Base-by-base conservation (phyloP, 192 early-diverging fungal species). In the Entomortierella parvispora region DNA sequence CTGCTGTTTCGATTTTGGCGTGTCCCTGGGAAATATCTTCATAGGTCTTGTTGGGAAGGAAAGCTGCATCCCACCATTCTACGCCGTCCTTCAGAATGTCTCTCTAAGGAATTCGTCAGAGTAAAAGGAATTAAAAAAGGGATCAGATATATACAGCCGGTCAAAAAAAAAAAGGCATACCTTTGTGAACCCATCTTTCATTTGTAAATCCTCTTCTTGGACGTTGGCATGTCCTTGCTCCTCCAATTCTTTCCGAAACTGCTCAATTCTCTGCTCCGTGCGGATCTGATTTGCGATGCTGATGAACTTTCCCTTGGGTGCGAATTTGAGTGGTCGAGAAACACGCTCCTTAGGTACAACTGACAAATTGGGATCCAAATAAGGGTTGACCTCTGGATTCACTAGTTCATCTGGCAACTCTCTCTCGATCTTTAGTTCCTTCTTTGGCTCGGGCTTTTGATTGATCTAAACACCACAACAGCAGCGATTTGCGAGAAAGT, bases 1-100 rank as follows among this genome's bases (percentile, higher is more conserved):
- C 71, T n/a, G 87, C 80, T 0, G 85, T 79, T 1, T 79, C 64
- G 22, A 79, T 67, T 23, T 68, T 76, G 10, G 59, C 71, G 8
- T 58, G 32, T 31, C 82, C 85, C 23, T 72, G 29, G 58, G 71
- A 62, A 26, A 90, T 79, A 46, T 85, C 83, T 34, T 87, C 88
- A 80, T 98, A 99, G 9, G 84, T 81, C 48, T 86, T 87, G 69
- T 93, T 87, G 2, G 82, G 71, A 15, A 92, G 83, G 25, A 99
- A 85, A 14, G 90, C 92, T 34, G 87, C 88, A 85, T 99, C 98
- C 98, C 98, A 99, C 98, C 98, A 99, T 80, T 99, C 98, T 12
- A 93, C 87, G 2, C 60, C 82, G 0, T 66, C 96, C 93, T 25
- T 95, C 92, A 49, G 87, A 80, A 29, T 87, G 82, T 64, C 84